A percentile compares a stretch with the other conserved stretches of the same genome.
phyloP scores from a whole-genome alignment of 1,284 basidiomycete genomes.

The Cryptococcus maquisensis region DNA sequence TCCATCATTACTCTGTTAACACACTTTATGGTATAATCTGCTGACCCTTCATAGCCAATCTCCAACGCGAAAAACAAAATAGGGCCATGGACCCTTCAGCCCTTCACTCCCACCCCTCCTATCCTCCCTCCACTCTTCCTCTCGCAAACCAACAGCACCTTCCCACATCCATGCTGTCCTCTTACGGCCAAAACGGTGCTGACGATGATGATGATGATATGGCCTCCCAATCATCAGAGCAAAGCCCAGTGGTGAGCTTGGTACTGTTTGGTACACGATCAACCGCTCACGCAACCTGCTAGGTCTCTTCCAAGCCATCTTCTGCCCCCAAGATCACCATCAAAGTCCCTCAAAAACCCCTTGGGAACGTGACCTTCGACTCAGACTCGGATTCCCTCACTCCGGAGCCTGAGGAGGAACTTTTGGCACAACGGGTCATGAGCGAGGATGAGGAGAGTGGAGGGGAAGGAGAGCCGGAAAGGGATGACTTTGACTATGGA shows the following conservation, averaged over 20 bases:
- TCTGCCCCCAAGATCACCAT: constrained; percentile 11
- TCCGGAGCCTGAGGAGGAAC: constrained; percentile 15
- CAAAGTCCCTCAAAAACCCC: constrained; percentile 7
- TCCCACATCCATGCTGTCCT: constrained; percentile 22
- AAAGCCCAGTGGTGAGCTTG: neutral
- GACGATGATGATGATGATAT: neutral
- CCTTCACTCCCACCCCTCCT: constrained; percentile 2
- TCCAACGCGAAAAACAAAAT: neutral
- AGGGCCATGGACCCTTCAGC: constrained; percentile 10
- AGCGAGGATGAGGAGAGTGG: constrained; percentile 7
- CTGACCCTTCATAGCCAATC: neutral
- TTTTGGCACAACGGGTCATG: constrained; percentile 11
- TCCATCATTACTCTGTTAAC: neutral
- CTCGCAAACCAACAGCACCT: constrained; percentile 12
- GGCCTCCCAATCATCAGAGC: neutral
- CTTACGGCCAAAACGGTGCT: constrained; percentile 1
- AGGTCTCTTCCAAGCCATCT: constrained; percentile 6
- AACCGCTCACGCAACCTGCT: neutral
- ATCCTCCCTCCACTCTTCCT: neutral
- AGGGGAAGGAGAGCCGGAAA: constrained; percentile 18
- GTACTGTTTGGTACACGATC: neutral
- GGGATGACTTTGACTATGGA: constrained; percentile 17
- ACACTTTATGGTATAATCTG: neutral
- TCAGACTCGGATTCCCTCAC: constrained; percentile 24
- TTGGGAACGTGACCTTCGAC: constrained; percentile 1